phyloP scores from a whole-genome alignment of 1,284 basidiomycete genomes.

The Ustilago loliicola region DNA sequence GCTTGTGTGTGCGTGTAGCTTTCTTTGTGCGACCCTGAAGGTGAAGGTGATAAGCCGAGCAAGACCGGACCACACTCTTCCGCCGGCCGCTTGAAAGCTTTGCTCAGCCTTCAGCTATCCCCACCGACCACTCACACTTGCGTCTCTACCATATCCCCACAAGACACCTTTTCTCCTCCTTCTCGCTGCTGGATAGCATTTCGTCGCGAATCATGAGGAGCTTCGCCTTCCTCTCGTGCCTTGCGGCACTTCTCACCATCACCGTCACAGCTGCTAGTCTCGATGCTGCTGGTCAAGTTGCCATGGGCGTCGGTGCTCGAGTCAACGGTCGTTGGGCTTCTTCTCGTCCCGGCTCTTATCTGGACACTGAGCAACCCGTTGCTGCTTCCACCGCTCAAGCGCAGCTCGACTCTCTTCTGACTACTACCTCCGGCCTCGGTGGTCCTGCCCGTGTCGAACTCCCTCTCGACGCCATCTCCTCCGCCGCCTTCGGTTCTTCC shows the following conservation, averaged over 20 bases:
- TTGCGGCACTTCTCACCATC: slow-evolving; percentile 38
- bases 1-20: not conserved
- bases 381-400: slow-evolving; percentile 18
- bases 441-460: slow-evolving; percentile 50
- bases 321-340: slow-evolving; percentile 30
- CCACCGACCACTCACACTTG: not conserved
- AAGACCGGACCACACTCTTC: slow-evolving; percentile 22
- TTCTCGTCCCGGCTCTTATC: slow-evolving; percentile 15
- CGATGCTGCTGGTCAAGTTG: slow-evolving; percentile 32
- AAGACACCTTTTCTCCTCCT: not conserved
- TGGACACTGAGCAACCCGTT: slow-evolving; percentile 19
- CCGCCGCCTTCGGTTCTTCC: slow-evolving; percentile 37
- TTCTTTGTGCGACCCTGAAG: slow-evolving; percentile 1
- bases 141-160: not conserved
- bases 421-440: slow-evolving; percentile 25
- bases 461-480: slow-evolving; percentile 45
- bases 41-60: not conserved
- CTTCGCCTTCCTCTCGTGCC: slow-evolving; percentile 40
- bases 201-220: slow-evolving; percentile 26
- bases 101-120: not conserved
- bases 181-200: not conserved
- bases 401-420: slow-evolving; percentile 27
- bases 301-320: slow-evolving; percentile 35
- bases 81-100: not conserved
- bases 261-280: slow-evolving; percentile 27